Base-by-base conservation (phyloP, 768 basidiomycete species). In the Rhizopogon vinicolor region DNA sequence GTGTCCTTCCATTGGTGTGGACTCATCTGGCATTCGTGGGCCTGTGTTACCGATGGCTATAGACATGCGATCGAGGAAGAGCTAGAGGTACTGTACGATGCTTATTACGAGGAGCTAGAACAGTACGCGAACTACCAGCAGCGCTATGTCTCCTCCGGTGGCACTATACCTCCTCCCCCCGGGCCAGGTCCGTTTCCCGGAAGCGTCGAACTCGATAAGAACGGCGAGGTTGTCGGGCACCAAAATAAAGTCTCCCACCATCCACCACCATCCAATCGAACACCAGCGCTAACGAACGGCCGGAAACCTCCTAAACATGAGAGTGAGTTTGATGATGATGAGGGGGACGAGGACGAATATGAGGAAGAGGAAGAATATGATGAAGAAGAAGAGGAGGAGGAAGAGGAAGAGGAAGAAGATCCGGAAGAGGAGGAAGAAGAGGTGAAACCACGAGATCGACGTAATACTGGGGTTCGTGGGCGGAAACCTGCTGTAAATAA, bases 51-150 rank as follows among this genome's bases (percentile, higher is more conserved):
- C 60, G 58, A 52, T 62, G 57, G 51, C 44, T 61, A 63, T 67
- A 95, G 92, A 65, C 88, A 89, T 78, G 95, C 95, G 60, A 98
- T 99, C 79, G 97, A 99, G 80, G 92, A 95, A 78, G 97, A 99
- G 81, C 89, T 99, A 74, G 93, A 98, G 81, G 92, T 94, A 78
- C 87, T 98, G 77, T 99, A 99, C 84, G 96, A 98, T 83, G 94
- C 95, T 79, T 99, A 98, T 84, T 98, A 98, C 85, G 93, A 97
- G 74, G 96, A 98, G 82, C 88, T 99, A 80, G 93, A 97, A 82
- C 87, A 90, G 78, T 98, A 98, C 84, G 97, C 95, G 74, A 90
- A 92, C 76, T 90, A 91, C 78, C 93, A 96, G 82, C 91, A 93
- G 83, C 91, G 87, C 75, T 94, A 93, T 78, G 89, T 92, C 65